A percentile compares a stretch with the other conserved stretches of the same genome.
These are phyloP conservation scores for Agrocybe praecox DNA, from an alignment of 768 basidiomycete genomes.

Conservation along the genomic window DNA sequence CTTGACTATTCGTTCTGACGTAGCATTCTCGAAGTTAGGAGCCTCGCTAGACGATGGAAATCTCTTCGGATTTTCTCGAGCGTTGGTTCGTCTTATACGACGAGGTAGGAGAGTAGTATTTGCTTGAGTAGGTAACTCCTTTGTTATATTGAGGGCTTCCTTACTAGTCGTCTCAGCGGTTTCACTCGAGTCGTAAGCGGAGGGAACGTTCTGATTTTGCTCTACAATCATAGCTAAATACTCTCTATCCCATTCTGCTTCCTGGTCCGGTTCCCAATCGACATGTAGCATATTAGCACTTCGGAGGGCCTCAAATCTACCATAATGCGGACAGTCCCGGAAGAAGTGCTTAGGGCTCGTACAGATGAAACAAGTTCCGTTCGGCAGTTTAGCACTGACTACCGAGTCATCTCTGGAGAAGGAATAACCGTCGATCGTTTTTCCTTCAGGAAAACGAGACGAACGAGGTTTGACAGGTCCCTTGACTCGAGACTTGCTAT, in stretches of 20 bases:
- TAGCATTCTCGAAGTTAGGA: background rate
- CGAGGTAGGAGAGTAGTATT: too few species aligned
- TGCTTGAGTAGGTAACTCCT: too few species aligned
- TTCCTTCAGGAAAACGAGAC: background rate
- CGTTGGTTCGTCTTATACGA: too few species aligned
- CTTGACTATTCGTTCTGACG: background rate
- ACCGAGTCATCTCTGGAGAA: constrained; percentile 4
- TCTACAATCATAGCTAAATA: constrained; percentile 18
- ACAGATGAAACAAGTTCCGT: constrained; percentile 19
- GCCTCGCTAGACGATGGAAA: too few species aligned
- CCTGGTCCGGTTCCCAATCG: constrained; percentile 5
- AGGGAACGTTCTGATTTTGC: constrained; percentile 3
- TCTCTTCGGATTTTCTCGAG: background rate
- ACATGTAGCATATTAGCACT: constrained; percentile 9
- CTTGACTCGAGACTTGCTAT: background rate
- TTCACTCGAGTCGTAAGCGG: background rate
- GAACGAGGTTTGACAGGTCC: background rate
- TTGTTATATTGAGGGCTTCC: too few species aligned
- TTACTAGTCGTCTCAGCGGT: too few species aligned
- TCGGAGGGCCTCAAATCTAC: constrained; percentile 4
- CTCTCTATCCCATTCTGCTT: constrained; percentile 1
- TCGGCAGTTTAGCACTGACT: constrained; percentile 1
- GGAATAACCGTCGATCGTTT: background rate
- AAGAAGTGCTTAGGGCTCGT: too few species aligned
- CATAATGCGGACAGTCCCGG: constrained; percentile 18